A percentile compares a stretch with the other conserved stretches of the same genome.
These are phyloP conservation scores for Exophiala viscosa DNA, from an alignment of 2,329 filamentous ascomycete genomes.

Conservation along the genomic window DNA sequence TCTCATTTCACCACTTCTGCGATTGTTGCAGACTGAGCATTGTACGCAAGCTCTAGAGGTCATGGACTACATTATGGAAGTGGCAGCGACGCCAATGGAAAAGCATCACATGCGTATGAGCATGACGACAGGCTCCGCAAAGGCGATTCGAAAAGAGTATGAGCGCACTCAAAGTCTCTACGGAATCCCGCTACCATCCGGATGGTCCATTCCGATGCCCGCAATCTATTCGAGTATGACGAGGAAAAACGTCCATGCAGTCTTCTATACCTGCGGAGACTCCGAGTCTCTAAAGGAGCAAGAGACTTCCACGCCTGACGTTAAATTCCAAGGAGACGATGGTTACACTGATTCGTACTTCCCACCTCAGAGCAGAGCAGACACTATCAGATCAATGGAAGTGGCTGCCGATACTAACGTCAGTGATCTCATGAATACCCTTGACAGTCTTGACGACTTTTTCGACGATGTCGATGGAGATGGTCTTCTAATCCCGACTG, in stretches of 20 bases:
- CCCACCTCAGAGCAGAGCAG: constrained; percentile 65
- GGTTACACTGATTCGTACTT: constrained; percentile 76
- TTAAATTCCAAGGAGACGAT: constrained; percentile 90
- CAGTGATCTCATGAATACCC: constrained; percentile 74
- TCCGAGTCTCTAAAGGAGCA: constrained; percentile 59
- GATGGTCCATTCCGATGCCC: constrained; percentile 93
- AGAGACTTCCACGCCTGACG: constrained; percentile 70
- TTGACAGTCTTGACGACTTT: constrained; percentile 77
- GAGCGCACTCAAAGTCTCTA: constrained; percentile 92
- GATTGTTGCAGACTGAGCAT: constrained; percentile 86
- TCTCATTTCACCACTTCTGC: constrained; percentile 85
- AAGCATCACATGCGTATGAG: constrained; percentile 96
- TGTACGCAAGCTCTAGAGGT: constrained; percentile 90
- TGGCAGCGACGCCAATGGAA: constrained; percentile 88
- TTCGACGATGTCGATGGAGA: constrained; percentile 65
- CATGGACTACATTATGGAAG: constrained; percentile 90
- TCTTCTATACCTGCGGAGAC: constrained; percentile 88
- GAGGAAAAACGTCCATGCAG: constrained; percentile 86
- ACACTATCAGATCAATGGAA: constrained; percentile 91
- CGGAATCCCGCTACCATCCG: constrained; percentile 90
- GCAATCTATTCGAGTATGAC: constrained; percentile 84
- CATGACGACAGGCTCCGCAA: constrained; percentile 85
- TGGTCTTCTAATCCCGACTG: constrained; percentile 32
- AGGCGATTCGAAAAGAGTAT: constrained; percentile 86
- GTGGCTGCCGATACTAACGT: constrained; percentile 59